Percentiles rank a stretch among this genome's conserved stretches.
Evolutionary conservation across 495 filamentous ascomycete species (phyloP).

Genomic region (Xylaria palmicola): DNA sequence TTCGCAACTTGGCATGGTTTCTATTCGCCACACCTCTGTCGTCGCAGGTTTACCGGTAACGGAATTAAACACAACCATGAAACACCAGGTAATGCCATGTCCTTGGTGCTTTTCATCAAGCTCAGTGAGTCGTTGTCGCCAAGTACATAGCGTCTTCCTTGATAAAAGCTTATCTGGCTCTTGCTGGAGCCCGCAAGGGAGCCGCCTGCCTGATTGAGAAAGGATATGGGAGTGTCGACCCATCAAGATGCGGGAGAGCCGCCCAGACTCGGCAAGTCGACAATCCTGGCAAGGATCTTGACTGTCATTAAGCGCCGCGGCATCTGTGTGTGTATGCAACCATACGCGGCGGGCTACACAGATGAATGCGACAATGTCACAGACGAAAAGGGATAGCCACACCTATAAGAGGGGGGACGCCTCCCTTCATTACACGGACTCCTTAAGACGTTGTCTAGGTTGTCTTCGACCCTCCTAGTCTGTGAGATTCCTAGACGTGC

Average conservation of each 20-base stretch:
- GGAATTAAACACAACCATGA: not conserved
- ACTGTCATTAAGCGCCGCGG: constrained; percentile 6
- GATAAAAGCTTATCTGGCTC: constrained; percentile 10
- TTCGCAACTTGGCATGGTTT: not conserved
- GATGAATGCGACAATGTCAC: not conserved
- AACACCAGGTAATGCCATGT: too few relatives aligned
- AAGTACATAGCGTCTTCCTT: not conserved
- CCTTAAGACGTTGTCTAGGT: not conserved
- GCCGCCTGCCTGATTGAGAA: constrained; percentile 10
- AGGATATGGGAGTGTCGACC: not conserved
- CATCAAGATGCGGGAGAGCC: not conserved
- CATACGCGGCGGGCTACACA: not conserved
- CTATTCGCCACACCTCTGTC: not conserved
- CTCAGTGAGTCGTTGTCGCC: not conserved
- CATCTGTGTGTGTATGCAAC: constrained; percentile 3
- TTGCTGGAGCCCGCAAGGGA: not conserved
- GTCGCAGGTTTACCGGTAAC: not conserved
- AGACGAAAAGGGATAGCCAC: not conserved
- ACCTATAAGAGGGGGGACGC: not conserved
- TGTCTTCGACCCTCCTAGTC: not conserved
- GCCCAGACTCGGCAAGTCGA: constrained; percentile 11
- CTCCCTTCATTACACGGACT: not conserved
- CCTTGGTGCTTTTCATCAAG: not conserved
- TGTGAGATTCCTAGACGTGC: not conserved
- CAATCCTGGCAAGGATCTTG: not conserved